Evolutionary conservation across 108 stramenopile species (phyloP).

Genomic region (Nannochloropsis salina): DNA sequence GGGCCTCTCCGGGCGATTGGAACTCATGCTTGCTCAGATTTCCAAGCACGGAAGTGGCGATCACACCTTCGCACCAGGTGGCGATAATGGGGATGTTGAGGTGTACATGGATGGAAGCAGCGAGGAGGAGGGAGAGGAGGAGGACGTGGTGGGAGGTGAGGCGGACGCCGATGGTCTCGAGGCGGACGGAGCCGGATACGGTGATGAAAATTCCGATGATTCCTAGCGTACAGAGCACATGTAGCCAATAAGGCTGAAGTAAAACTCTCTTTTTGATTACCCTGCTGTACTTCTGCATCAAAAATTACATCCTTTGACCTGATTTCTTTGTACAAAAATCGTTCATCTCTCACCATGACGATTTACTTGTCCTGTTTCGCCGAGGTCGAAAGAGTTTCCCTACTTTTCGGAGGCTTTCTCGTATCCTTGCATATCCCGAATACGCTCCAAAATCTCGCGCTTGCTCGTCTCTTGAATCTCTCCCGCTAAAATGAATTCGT

Average conservation of each 20-base stretch:
- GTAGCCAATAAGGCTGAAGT: neutral
- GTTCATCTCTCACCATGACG: neutral
- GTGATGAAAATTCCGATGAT: neutral
- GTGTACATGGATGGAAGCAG: constrained; percentile 11
- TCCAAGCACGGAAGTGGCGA: neutral
- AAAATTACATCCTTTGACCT: neutral
- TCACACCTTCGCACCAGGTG: neutral
- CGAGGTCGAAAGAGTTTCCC: neutral
- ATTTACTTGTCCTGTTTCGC: neutral
- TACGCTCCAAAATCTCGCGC: constrained; percentile 55
- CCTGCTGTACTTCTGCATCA: too few species aligned
- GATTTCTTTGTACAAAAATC: neutral
- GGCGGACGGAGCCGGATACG: neutral
- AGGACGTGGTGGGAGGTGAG: neutral
- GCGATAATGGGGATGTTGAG: neutral
- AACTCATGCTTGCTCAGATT: constrained; percentile 29
- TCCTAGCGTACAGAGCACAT: neutral
- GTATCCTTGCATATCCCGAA: constrained; percentile 54
- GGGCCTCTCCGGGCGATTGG: constrained; percentile 29
- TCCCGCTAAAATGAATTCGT: constrained; percentile 58
- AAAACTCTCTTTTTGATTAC: neutral
- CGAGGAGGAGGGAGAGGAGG: neutral
- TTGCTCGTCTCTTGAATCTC: constrained; percentile 55
- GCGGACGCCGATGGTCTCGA: neutral
- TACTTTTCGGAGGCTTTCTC: constrained; percentile 32